Percentiles rank a stretch among this genome's conserved stretches.
These are phyloP conservation scores for Starmera stellimalicola DNA, from an alignment of 1,139 yeast species.

Conservation along the genomic window DNA sequence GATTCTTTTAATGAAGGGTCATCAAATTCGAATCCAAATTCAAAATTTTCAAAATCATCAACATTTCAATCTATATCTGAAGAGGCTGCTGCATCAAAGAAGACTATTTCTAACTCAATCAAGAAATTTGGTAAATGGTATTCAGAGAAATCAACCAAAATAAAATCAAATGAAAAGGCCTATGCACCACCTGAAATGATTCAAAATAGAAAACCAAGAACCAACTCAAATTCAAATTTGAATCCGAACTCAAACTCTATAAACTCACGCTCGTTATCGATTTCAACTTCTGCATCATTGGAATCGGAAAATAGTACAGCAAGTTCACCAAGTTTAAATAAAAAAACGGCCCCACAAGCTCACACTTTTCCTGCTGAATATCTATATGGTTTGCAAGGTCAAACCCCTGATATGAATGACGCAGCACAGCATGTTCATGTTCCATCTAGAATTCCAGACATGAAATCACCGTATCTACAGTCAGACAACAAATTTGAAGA, in stretches of 20 bases:
- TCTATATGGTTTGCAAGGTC: conserved; percentile 12
- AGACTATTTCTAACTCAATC: conserved; percentile 34
- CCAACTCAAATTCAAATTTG: conserved; percentile 3
- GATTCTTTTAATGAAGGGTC: neutral
- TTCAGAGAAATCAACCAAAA: conserved; percentile 31
- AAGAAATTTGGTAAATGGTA: conserved; percentile 68
- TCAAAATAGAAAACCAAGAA: conserved; percentile 36
- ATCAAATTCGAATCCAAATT: conserved; percentile 1
- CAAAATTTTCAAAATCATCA: conserved; percentile 6
- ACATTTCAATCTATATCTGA: conserved; percentile 16
- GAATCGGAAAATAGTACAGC: too few species aligned
- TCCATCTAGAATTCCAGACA: conserved; percentile 18
- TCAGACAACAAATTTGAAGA: neutral
- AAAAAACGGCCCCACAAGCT: conserved; percentile 17
- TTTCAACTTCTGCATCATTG: neutral
- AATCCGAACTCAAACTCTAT: conserved; percentile 2
- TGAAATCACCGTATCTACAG: conserved; percentile 15
- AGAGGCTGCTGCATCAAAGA: conserved; percentile 22
- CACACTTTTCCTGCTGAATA: conserved; percentile 19
- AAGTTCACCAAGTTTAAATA: too few species aligned
- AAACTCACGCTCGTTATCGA: conserved; percentile 3
- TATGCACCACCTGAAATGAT: conserved; percentile 62
- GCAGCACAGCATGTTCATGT: conserved; percentile 7
- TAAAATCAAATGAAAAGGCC: conserved; percentile 2
- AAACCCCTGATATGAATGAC: conserved; percentile 8